These are phyloP conservation scores for Myxozyma melibiosi DNA, from an alignment of 805 yeast species.

Conservation along the genomic window DNA sequence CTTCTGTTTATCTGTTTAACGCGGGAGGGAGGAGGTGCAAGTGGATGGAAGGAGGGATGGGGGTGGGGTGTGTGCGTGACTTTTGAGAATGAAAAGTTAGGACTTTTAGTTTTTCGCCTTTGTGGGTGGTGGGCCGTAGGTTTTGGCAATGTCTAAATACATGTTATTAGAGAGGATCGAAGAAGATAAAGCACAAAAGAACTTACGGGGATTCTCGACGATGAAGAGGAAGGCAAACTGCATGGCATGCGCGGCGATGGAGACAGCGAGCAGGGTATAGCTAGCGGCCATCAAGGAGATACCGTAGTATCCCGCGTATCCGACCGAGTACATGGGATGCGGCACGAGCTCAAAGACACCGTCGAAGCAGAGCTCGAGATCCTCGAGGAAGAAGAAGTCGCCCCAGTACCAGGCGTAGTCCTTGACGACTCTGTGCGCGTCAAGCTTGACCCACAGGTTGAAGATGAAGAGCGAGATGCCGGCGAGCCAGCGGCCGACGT, in stretches of 20 bases:
- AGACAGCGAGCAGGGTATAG: conserved; percentile 66
- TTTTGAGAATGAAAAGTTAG: no score
- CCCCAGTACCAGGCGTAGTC: conserved; percentile 98
- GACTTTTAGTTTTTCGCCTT: no score
- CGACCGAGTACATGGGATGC: conserved; percentile 90
- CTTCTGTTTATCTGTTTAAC: no score
- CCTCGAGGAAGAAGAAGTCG: conserved; percentile 81
- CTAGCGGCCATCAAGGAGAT: conserved; percentile 76
- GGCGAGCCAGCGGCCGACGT: conserved; percentile 54
- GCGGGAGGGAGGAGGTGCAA: no score
- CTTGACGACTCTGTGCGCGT: conserved; percentile 84
- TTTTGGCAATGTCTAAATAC: no score
- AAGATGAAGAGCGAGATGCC: conserved; percentile 68
- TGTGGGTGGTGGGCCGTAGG: conserved; percentile 54
- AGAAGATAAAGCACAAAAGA: no score
- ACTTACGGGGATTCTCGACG: conserved; percentile 87
- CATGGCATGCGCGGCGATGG: conserved; percentile 71
- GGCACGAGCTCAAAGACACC: conserved; percentile 90
- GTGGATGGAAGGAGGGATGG: no score
- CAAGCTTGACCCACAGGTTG: conserved; percentile 81
- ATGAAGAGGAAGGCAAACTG: conserved; percentile 74
- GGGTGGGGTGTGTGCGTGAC: no score
- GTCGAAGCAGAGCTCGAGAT: conserved; percentile 71
- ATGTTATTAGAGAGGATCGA: no score
- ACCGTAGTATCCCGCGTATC: conserved; percentile 85